Base-by-base conservation (phyloP, 768 basidiomycete species). In the Bullera alba region DNA sequence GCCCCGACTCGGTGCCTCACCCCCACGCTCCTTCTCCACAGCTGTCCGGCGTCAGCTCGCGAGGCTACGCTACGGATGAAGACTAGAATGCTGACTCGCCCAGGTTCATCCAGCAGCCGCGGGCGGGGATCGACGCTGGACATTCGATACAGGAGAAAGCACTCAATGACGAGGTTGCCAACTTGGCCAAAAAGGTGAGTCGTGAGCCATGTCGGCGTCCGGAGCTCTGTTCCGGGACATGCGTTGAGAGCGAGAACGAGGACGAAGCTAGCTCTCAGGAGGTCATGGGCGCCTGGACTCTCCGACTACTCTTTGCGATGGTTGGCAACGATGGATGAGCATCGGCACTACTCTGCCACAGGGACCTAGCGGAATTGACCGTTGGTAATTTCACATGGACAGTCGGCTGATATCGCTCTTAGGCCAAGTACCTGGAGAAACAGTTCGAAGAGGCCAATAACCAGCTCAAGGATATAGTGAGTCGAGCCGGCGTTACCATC, bases 391-490 rank as follows among this genome's bases (percentile, higher is more conserved):
- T 25, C 6, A 7, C 45, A 34, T 19, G 27, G 7, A 7, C 12
- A 17, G 28, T 19, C 7, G n/a, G n/a, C 17, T 8, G 7, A 27
- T 26, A 5, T 17, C 22, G 4, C n/a, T 23, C 52, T 7, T 22
- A 91, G 88, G 78, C 82, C 22, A 92, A 92, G 74, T 93, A 85
- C 70, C 78, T 95, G 2, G 91, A 95, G 73, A 93, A 93, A 63
- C 89, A 93, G 66, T 87, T 85, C 67, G 86, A 84, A 48, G 89
- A 92, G 58, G 88, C 91, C 1, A 87, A 92, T 73, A 76, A 76
- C 19, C 90, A 91, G 66, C 75, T 93, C 45, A 81, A 84, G 37
- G 70, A 71, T 60, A 70, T 72, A 49, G 68, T 69, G 34, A 51
- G 70, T 69, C 16, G 2, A 15, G 22, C 34, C 23, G 12, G 28